phyloP scores from a whole-genome alignment of 2,329 filamentous ascomycete genomes.

The Raffaelea deltoideospora region DNA sequence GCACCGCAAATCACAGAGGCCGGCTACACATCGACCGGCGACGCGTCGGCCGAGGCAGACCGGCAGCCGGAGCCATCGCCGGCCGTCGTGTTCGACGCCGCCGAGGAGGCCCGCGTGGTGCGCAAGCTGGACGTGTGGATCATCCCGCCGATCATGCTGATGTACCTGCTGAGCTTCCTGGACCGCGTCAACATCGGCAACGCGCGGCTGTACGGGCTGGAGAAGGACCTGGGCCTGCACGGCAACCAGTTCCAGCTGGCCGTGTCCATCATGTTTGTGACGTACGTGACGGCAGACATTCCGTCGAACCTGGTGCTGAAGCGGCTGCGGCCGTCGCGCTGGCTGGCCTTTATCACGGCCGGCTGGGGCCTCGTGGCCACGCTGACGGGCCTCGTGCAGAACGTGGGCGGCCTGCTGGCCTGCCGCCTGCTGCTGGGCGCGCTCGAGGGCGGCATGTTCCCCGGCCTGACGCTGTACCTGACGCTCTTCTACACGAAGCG shows the following conservation, averaged over 20 bases:
- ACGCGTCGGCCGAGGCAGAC: too few relatives aligned
- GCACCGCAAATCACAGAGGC: too few relatives aligned
- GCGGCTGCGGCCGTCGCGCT: constrained; percentile 44
- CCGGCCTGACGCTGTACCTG: constrained; percentile 52
- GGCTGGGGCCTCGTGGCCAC: constrained; percentile 56
- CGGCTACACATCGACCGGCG: too few relatives aligned
- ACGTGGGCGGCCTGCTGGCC: constrained; percentile 50
- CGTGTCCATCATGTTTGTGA: constrained; percentile 53
- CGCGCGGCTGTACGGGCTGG: constrained; percentile 48
- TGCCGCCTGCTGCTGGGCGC: constrained; percentile 53
- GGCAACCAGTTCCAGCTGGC: constrained; percentile 56
- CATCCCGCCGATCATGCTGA: constrained; percentile 49
- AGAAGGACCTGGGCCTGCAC: constrained; percentile 43
- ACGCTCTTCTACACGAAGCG: constrained; percentile 64
- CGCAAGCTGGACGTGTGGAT: constrained; percentile 50
- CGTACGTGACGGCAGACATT: constrained; percentile 46
- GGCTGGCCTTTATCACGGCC: constrained; percentile 48
- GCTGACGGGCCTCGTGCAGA: constrained; percentile 51
- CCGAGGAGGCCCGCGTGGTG: too few relatives aligned
- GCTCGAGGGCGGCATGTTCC: constrained; percentile 56
- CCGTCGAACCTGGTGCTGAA: constrained; percentile 52
- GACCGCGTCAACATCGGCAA: constrained; percentile 63
- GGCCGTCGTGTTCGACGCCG: too few relatives aligned
- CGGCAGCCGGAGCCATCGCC: too few relatives aligned
- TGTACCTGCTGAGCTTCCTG: constrained; percentile 64